Conservation (phyloP, 306 rosid species). For the Lathyrus oleraceus region DNA sequence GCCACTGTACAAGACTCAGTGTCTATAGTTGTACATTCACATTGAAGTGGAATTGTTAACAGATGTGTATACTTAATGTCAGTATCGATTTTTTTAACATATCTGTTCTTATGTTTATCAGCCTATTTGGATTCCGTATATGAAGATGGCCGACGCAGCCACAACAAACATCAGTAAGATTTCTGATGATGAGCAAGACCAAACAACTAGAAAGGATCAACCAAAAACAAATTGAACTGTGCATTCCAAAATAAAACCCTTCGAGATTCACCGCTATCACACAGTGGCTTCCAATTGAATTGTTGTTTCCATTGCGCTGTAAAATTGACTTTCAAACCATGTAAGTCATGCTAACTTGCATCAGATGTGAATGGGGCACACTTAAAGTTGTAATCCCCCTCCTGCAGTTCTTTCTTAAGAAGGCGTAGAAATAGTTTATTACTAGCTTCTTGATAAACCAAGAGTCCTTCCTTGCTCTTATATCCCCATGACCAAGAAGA, state of each 20-base stretch:
- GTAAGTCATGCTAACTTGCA: conserved; percentile 98
- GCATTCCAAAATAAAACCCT: conserved; percentile 23
- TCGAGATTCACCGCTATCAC: conserved; percentile 14
- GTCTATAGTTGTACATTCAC: conserved; percentile 3
- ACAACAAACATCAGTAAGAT: neutral
- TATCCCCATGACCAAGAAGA: conserved; percentile 95
- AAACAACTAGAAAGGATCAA: conserved; percentile 28
- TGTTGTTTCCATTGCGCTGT: conserved; percentile 14
- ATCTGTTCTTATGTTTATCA: conserved; percentile 22
- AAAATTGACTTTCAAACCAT: conserved; percentile 74
- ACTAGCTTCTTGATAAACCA: conserved; percentile 89
- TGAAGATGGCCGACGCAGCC: conserved; percentile 30
- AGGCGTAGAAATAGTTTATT: conserved; percentile 87
- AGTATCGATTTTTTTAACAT: conserved; percentile 7
- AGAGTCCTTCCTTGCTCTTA: conserved; percentile 88
- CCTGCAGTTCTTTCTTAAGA: conserved; percentile 89
- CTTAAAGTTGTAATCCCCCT: conserved; percentile 88
- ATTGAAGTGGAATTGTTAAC: conserved; percentile 19
- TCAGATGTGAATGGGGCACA: conserved; percentile 88
- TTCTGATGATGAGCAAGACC: conserved; percentile 30
- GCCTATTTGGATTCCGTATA: conserved; percentile 21
- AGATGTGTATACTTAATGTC: neutral
- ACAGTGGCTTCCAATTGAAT: neutral
- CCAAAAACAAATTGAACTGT: conserved; percentile 10
- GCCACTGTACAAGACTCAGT: conserved; percentile 39